Conservation (phyloP, 116 monocot genomes). For the Iris pallida region DNA sequence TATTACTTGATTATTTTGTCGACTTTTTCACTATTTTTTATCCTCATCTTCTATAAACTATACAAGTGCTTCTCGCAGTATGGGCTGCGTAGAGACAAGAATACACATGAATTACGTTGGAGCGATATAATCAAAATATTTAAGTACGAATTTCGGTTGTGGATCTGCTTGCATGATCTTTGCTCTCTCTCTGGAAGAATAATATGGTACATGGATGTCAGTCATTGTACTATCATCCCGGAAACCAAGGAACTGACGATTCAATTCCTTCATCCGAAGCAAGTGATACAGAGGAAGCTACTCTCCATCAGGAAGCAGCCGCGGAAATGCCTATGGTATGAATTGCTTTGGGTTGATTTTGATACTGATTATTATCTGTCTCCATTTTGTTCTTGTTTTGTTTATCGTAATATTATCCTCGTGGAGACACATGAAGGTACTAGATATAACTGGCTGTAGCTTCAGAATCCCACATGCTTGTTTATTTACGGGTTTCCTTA, state of each 20-base stretch:
- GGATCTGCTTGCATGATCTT: too few species aligned
- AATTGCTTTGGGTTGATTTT: conserved; percentile 1
- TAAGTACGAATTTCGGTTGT: too few species aligned
- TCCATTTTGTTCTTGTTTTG: neutral
- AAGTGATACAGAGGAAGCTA: conserved; percentile 9
- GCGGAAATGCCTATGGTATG: conserved; percentile 25
- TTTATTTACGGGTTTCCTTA: neutral
- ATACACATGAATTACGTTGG: too few species aligned
- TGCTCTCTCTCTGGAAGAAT: too few species aligned
- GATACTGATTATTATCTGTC: neutral
- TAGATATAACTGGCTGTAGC: neutral
- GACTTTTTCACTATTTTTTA: neutral
- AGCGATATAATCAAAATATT: too few species aligned
- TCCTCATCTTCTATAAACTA: neutral
- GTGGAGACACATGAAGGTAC: neutral
- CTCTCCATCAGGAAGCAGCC: conserved; percentile 8
- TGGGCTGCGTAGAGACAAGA: too few species aligned
- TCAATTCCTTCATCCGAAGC: conserved; percentile 21
- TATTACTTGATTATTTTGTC: neutral
- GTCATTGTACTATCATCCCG: neutral
- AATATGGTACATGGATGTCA: too few species aligned
- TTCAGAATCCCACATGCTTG: neutral
- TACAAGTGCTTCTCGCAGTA: neutral
- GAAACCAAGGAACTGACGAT: conserved; percentile 11
- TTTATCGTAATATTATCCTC: neutral